Conservation (phyloP, 2,329 filamentous ascomycete species). For the Ophiostoma pallidulum region DNA sequence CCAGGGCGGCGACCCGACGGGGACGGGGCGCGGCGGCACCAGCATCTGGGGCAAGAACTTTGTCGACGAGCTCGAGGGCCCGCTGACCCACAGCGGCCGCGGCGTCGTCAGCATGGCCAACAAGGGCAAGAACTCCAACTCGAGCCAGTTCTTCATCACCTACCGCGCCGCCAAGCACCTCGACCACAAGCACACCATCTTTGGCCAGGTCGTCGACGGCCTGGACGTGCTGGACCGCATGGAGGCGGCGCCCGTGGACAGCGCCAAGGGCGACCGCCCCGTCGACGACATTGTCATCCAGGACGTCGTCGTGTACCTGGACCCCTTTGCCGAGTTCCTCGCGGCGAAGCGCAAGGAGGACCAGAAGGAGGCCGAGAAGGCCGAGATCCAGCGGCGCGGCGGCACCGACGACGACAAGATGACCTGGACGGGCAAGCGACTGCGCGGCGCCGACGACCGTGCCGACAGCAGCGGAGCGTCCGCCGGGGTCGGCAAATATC, state of each 20-base stretch:
- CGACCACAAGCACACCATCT: conserved; percentile 95
- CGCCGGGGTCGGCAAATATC: conserved; percentile 65
- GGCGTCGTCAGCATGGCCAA: conserved; percentile 93
- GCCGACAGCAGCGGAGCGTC: conserved; percentile 38
- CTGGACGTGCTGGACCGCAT: conserved; percentile 62
- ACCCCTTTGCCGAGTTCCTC: conserved; percentile 91
- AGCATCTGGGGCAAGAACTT: conserved; percentile 95
- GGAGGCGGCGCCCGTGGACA: conserved; percentile 68
- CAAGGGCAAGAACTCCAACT: conserved; percentile 97
- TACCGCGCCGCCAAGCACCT: conserved; percentile 80
- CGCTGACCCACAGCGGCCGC: conserved; percentile 69
- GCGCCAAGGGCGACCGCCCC: conserved; percentile 67
- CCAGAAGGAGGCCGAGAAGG: conserved; percentile 44
- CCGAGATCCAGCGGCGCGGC: conserved; percentile 53
- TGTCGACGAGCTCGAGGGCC: conserved; percentile 84
- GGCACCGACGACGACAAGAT: conserved; percentile 79
- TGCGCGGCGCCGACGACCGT: conserved; percentile 59
- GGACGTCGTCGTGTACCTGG: conserved; percentile 77
- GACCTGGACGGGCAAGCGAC: conserved; percentile 93
- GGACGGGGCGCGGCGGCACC: conserved; percentile 80
- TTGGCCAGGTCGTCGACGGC: conserved; percentile 74
- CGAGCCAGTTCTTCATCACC: conserved; percentile 87
- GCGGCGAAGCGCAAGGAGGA: conserved; percentile 62
- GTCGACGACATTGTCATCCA: conserved; percentile 70
- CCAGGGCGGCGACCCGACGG: conserved; percentile 88